A percentile compares a stretch with the other conserved stretches of the same genome.
These are phyloP conservation scores for Serendipita sp. DNA, from an alignment of 768 basidiomycete genomes.

Conservation along the genomic window DNA sequence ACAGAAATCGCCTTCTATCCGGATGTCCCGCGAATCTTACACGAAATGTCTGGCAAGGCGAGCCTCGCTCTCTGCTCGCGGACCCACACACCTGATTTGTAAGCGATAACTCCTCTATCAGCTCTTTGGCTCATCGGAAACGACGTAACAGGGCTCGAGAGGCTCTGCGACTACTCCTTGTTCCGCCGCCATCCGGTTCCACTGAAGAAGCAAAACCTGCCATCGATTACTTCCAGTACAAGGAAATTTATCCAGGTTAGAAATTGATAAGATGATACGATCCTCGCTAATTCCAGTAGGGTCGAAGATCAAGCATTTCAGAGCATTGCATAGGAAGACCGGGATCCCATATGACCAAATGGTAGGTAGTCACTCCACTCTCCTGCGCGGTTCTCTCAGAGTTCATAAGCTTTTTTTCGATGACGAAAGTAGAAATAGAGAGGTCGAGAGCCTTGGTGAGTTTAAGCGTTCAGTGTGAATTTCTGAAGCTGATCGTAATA, in stretches of 20 bases:
- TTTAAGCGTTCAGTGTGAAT: not conserved
- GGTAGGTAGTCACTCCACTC: constrained; percentile 26
- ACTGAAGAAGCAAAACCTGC: constrained; percentile 29
- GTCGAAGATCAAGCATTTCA: constrained; percentile 73
- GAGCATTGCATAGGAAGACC: constrained; percentile 51
- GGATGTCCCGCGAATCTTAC: constrained; percentile 62
- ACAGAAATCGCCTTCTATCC: constrained; percentile 52
- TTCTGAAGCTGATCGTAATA: not conserved
- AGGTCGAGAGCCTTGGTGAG: constrained; percentile 44
- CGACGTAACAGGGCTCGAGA: constrained; percentile 49
- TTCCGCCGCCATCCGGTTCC: constrained; percentile 24
- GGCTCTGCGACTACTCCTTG: constrained; percentile 48
- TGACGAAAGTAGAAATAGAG: constrained; percentile 47
- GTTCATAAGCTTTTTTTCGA: constrained; percentile 42
- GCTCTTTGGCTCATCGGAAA: constrained; percentile 7
- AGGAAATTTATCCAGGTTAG: constrained; percentile 59
- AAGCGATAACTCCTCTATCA: not conserved
- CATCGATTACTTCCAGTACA: constrained; percentile 46
- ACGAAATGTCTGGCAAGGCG: constrained; percentile 34
- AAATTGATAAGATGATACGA: not conserved
- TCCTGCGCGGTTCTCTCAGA: not conserved
- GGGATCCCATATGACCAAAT: constrained; percentile 68
- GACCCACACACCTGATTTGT: constrained; percentile 56
- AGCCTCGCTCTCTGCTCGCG: constrained; percentile 61
- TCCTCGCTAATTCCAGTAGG: constrained; percentile 25